Evolutionary conservation across 1,284 basidiomycete species (phyloP).

Genomic region (Ustilago crameri): DNA sequence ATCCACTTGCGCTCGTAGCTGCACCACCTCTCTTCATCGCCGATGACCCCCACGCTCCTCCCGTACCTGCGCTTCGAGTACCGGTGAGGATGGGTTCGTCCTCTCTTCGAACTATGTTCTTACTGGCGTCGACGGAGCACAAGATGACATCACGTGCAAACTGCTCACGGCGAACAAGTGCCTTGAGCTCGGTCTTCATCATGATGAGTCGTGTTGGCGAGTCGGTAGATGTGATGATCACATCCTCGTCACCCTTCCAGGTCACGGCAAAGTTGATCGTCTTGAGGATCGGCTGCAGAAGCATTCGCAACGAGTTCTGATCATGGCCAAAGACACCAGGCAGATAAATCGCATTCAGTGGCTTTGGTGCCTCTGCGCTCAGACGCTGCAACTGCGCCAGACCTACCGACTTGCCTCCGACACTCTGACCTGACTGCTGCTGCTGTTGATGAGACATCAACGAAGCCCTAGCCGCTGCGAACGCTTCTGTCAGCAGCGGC

Average conservation of each 20-base stretch:
- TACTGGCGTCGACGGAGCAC: slow-evolving; percentile 36
- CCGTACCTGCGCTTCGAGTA: slow-evolving; percentile 8
- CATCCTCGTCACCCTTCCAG: slow-evolving; percentile 61
- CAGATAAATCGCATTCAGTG: slow-evolving; percentile 58
- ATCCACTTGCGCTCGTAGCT: slow-evolving; percentile 6
- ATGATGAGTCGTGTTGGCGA: slow-evolving; percentile 42
- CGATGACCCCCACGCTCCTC: slow-evolving; percentile 23
- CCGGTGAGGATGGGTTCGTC: slow-evolving; percentile 35
- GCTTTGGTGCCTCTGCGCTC: slow-evolving; percentile 28
- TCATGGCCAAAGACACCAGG: slow-evolving; percentile 60
- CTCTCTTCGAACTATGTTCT: slow-evolving; percentile 34
- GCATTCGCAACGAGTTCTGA: slow-evolving; percentile 40
- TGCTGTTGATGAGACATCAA: slow-evolving; percentile 32
- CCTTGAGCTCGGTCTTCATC: slow-evolving; percentile 51
- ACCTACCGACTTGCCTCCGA: slow-evolving; percentile 28
- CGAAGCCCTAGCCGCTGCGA: slow-evolving; percentile 32
- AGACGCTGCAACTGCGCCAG: slow-evolving; percentile 51
- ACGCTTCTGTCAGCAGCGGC: slow-evolving; percentile 56
- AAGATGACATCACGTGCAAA: slow-evolving; percentile 45
- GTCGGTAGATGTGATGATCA: slow-evolving; percentile 53
- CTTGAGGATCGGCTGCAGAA: slow-evolving; percentile 39
- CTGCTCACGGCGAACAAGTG: slow-evolving; percentile 34
- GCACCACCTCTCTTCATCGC: slow-evolving; percentile 33
- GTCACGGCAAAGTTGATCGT: slow-evolving; percentile 42
- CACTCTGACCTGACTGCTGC: background rate